phyloP scores from a whole-genome alignment of 352 stramenopile species.

The Sclerospora graminicola region DNA sequence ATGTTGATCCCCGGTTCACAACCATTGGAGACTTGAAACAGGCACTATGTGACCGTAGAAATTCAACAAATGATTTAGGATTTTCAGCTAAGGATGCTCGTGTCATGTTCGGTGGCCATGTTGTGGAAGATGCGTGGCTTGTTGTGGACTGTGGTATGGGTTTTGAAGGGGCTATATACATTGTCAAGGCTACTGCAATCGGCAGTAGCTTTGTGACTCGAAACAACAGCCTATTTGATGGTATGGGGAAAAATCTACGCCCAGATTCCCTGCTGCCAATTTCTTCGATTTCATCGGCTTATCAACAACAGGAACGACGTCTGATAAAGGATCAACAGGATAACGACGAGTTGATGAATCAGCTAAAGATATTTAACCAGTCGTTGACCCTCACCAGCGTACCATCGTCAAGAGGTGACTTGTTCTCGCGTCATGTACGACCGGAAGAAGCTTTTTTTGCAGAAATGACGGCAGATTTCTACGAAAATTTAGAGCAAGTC shows the following conservation, averaged over 20 bases:
- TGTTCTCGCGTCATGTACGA: conserved; percentile 46
- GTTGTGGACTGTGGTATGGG: conserved; percentile 72
- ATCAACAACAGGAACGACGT: conserved; percentile 17
- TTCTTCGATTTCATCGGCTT: conserved; percentile 62
- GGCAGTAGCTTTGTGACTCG: conserved; percentile 7
- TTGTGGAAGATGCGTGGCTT: conserved; percentile 72
- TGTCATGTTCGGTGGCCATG: conserved; percentile 67
- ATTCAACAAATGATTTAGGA: conserved; percentile 29
- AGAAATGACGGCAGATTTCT: conserved; percentile 67
- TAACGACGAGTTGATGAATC: conserved; percentile 29
- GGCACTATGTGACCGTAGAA: conserved; percentile 47
- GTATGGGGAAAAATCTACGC: background rate
- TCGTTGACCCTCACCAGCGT: conserved; percentile 24
- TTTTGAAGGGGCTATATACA: conserved; percentile 60
- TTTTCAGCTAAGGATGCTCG: conserved; percentile 35
- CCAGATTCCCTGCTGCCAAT: conserved; percentile 48
- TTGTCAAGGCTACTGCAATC: conserved; percentile 32
- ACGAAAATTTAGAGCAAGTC: conserved; percentile 55
- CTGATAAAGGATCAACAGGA: conserved; percentile 8
- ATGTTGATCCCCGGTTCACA: conserved; percentile 59
- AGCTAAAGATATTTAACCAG: conserved; percentile 33
- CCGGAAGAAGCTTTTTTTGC: conserved; percentile 71
- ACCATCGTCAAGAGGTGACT: conserved; percentile 19
- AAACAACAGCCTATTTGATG: conserved; percentile 3
- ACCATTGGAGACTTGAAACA: conserved; percentile 64